Conservation (phyloP, 2,329 filamentous ascomycete species). For the Graphilbum sp. region DNA sequence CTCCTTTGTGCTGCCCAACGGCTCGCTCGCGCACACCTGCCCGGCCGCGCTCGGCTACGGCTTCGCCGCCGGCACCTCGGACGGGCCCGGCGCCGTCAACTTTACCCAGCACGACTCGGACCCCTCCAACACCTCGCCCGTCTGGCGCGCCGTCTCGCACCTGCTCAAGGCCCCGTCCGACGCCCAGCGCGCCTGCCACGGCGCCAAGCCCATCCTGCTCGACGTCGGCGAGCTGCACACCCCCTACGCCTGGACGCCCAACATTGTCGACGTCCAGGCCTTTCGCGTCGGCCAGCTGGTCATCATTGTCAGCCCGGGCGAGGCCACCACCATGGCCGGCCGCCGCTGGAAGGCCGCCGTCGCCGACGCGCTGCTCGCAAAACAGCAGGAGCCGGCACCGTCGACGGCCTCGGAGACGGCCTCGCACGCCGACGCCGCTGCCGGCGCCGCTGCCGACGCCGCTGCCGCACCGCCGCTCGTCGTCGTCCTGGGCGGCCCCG, state of each 20-base stretch:
- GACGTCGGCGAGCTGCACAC: slow-evolving; percentile 67
- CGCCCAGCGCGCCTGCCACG: slow-evolving; percentile 60
- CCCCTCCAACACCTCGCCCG: slow-evolving; percentile 47
- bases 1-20: slow-evolving; percentile 56
- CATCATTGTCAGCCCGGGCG: slow-evolving; percentile 71
- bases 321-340: slow-evolving; percentile 85
- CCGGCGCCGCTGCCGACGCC: too few relatives aligned
- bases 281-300: slow-evolving; percentile 72
- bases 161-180: slow-evolving; percentile 54
- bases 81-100: slow-evolving; percentile 77
- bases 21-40: slow-evolving; percentile 56
- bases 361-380: slow-evolving; percentile 34
- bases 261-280: slow-evolving; percentile 77
- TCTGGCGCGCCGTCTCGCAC: slow-evolving; percentile 64
- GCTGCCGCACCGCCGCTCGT: slow-evolving; percentile 36
- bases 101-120: slow-evolving; percentile 73
- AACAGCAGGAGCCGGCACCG: too few relatives aligned
- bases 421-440: too few relatives aligned
- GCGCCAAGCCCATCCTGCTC: slow-evolving; percentile 68
- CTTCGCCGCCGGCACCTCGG: slow-evolving; percentile 79
- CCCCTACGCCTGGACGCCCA: slow-evolving; percentile 81
- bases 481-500: slow-evolving; percentile 71
- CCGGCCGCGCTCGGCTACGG: slow-evolving; percentile 76
- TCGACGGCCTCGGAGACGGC: too few relatives aligned
- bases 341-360: slow-evolving; percentile 70